phyloP scores from a whole-genome alignment of 768 basidiomycete genomes.

The Russula foetens region DNA sequence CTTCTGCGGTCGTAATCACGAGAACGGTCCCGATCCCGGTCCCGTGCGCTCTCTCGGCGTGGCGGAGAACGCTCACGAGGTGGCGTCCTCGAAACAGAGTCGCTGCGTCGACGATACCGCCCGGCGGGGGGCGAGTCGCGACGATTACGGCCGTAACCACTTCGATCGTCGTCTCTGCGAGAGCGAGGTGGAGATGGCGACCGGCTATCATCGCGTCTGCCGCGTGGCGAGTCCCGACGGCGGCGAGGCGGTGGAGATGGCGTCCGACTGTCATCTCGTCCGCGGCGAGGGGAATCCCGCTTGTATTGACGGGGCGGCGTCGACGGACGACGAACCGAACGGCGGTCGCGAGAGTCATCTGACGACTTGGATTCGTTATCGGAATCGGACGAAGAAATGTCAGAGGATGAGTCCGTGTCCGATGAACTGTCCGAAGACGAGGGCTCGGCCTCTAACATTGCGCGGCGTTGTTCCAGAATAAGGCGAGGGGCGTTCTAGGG shows the following conservation, averaged over 20 bases:
- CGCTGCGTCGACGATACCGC: constrained; percentile 13
- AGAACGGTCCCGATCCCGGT: neutral
- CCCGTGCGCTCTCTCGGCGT: constrained; percentile 3
- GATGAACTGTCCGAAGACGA: constrained; percentile 36
- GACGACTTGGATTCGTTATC: constrained; percentile 33
- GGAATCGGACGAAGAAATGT: constrained; percentile 32
- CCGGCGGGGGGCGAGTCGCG: neutral
- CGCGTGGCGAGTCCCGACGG: constrained; percentile 8
- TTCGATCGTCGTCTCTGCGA: constrained; percentile 2
- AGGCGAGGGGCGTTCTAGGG: constrained; percentile 82
- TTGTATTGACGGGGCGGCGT: constrained; percentile 28
- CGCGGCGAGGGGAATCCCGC: constrained; percentile 12
- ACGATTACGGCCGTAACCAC: constrained; percentile 1
- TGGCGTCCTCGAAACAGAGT: constrained; percentile 13
- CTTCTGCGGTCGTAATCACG: constrained; percentile 9
- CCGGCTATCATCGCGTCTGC: constrained; percentile 8
- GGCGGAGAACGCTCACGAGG: constrained; percentile 9
- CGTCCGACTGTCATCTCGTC: constrained; percentile 11
- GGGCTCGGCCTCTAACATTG: constrained; percentile 66
- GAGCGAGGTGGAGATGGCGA: constrained; percentile 12
- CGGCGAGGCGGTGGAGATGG: constrained; percentile 11
- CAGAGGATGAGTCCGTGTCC: constrained; percentile 35
- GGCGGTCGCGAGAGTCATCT: constrained; percentile 25
- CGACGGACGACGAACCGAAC: constrained; percentile 25
- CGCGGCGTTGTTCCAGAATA: constrained; percentile 91